Conservation (phyloP, 352 stramenopile genomes). For the Phytopythium helicoides region DNA sequence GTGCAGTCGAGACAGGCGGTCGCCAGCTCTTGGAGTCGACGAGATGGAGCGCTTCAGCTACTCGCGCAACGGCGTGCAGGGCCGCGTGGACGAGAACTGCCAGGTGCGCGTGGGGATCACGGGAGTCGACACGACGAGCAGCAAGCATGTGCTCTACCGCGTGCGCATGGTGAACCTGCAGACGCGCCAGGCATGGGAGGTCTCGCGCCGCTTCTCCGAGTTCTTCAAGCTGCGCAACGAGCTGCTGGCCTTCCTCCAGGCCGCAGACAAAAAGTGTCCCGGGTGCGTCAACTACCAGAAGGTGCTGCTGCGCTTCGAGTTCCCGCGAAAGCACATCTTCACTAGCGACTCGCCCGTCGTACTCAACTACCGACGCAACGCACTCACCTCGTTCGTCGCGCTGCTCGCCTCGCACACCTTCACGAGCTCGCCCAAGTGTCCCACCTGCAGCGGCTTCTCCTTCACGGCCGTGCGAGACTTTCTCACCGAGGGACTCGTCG, state of each 20-base stretch:
- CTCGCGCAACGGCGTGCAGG: conserved; percentile 70
- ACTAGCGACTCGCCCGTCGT: conserved; percentile 70
- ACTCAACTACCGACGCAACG: conserved; percentile 81
- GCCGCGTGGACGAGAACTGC: conserved; percentile 66
- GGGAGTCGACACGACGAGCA: conserved; percentile 25
- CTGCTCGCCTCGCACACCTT: conserved; percentile 82
- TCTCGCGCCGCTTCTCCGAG: conserved; percentile 76
- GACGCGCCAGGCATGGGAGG: conserved; percentile 68
- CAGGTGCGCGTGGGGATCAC: conserved; percentile 68
- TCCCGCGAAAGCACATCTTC: conserved; percentile 83
- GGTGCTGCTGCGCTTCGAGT: conserved; percentile 78
- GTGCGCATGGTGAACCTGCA: conserved; percentile 66
- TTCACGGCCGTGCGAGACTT: conserved; percentile 83
- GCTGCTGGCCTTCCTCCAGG: conserved; percentile 58
- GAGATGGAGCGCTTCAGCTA: conserved; percentile 77
- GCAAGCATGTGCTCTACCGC: conserved; percentile 66
- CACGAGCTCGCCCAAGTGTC: conserved; percentile 74
- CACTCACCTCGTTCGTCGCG: conserved; percentile 64
- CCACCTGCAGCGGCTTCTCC: conserved; percentile 65
- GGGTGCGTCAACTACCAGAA: conserved; percentile 85
- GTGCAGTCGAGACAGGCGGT: neutral
- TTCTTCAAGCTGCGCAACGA: conserved; percentile 73
- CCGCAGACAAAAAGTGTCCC: conserved; percentile 67
- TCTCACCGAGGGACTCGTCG: conserved; percentile 44
- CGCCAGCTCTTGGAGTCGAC: too few relatives aligned